These are phyloP conservation scores for Ensete glaucum DNA, from an alignment of 176 grass and related monocot species.

Conservation along the genomic window DNA sequence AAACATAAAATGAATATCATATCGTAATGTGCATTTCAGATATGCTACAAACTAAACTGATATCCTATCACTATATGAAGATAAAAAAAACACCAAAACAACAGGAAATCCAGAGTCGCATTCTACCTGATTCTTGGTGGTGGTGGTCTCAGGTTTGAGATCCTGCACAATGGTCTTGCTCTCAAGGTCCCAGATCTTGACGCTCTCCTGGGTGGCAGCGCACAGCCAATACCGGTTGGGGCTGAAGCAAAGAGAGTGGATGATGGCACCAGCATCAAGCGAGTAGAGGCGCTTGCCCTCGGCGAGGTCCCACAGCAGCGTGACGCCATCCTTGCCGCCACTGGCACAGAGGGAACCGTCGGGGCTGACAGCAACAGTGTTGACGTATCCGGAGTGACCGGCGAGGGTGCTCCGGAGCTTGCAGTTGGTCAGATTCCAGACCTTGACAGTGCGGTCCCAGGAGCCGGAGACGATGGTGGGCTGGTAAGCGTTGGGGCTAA, in stretches of 20 bases:
- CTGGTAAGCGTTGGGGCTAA: background rate
- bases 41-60: too few relatives aligned
- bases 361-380: background rate
- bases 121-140: background rate
- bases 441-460: background rate
- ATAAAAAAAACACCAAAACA: background rate
- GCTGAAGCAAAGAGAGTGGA: background rate
- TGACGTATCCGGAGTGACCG: background rate
- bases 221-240: background rate
- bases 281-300: background rate
- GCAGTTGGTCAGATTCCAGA: conserved; percentile 2
- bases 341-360: background rate
- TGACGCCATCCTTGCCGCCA: background rate
- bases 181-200: conserved; percentile 1
- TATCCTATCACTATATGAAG: background rate
- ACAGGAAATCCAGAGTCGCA: background rate
- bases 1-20: background rate
- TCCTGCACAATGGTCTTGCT: background rate
- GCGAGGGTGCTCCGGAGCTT: background rate
- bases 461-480: background rate
- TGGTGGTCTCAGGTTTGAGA: conserved; percentile 1
- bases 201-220: background rate
- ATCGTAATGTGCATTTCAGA: too few relatives aligned
- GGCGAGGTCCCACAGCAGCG: background rate
- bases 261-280: background rate